These are phyloP conservation scores for Suillus subluteus DNA, from an alignment of 768 basidiomycete genomes.

Conservation along the genomic window DNA sequence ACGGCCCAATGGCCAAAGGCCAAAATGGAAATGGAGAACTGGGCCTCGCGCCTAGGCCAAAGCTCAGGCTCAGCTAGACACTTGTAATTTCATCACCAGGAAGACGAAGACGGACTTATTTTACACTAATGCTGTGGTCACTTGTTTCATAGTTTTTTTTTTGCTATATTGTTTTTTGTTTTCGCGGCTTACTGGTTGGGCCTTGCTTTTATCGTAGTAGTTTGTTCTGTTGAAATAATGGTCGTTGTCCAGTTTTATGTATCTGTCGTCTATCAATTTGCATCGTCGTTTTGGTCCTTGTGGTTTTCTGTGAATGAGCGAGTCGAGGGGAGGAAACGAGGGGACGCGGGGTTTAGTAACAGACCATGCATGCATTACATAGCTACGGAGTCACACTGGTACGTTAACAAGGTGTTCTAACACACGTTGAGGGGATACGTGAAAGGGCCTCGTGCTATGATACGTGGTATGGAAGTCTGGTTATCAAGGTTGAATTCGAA, in stretches of 20 bases:
- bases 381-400: background rate
- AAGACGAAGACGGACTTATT: background rate
- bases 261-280: background rate
- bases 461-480: background rate
- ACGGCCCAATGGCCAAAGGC: conserved; percentile 35
- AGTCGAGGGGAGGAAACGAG: background rate
- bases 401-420: background rate
- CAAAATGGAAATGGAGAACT: conserved; percentile 36
- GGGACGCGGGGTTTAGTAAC: background rate
- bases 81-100: conserved; percentile 22
- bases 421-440: background rate
- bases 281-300: background rate
- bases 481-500: background rate
- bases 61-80: conserved; percentile 35
- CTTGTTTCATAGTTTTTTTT: background rate
- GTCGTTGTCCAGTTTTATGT: background rate
- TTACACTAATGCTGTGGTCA: conserved; percentile 6
- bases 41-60: conserved; percentile 33
- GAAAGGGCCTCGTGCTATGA: background rate
- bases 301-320: background rate
- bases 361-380: background rate
- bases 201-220: conserved; percentile 8
- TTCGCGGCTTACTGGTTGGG: conserved; percentile 1
- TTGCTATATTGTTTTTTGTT: conserved; percentile 9
- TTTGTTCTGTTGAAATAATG: background rate